Percentiles rank a stretch among this genome's conserved stretches.
Evolutionary conservation across 176 grass and related monocot species (phyloP).

Genomic region (Musa acuminata): DNA sequence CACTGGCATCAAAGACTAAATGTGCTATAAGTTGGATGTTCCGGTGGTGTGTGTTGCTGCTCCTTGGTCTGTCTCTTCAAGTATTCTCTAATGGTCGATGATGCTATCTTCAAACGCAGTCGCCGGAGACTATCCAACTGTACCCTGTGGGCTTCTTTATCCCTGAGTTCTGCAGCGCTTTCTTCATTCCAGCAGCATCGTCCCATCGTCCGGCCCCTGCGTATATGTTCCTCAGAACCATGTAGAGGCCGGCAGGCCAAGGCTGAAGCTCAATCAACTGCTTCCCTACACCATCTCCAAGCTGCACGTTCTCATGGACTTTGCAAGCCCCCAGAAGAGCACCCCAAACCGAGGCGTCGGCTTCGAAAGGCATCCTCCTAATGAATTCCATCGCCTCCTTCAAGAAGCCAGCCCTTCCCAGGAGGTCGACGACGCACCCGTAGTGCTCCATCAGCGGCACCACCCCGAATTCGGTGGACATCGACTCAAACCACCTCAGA

Average conservation of each 20-base stretch:
- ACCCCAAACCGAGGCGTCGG: constrained; percentile 64
- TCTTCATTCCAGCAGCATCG: constrained; percentile 38
- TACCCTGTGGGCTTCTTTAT: constrained; percentile 44
- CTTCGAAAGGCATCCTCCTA: constrained; percentile 38
- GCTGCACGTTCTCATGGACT: constrained; percentile 35
- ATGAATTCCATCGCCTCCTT: constrained; percentile 43
- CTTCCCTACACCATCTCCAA: constrained; percentile 32
- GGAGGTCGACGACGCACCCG: constrained; percentile 61
- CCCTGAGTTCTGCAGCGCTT: constrained; percentile 42
- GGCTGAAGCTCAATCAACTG: constrained; percentile 44
- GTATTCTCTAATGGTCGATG: neutral
- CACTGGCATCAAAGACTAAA: too few species aligned
- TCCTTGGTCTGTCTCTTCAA: neutral
- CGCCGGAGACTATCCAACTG: neutral
- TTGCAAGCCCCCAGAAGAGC: constrained; percentile 69
- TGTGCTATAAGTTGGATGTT: neutral
- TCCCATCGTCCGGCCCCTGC: constrained; percentile 46
- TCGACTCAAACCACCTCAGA: constrained; percentile 39
- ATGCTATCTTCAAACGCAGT: neutral
- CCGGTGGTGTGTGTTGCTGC: neutral
- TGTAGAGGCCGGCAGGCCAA: constrained; percentile 32
- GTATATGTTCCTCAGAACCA: constrained; percentile 52
- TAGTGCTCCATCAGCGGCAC: constrained; percentile 59
- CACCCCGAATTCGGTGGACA: constrained; percentile 34
- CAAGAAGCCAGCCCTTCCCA: constrained; percentile 38